Conservation (phyloP, 495 filamentous ascomycete genomes). For the Neurospora sp. region DNA sequence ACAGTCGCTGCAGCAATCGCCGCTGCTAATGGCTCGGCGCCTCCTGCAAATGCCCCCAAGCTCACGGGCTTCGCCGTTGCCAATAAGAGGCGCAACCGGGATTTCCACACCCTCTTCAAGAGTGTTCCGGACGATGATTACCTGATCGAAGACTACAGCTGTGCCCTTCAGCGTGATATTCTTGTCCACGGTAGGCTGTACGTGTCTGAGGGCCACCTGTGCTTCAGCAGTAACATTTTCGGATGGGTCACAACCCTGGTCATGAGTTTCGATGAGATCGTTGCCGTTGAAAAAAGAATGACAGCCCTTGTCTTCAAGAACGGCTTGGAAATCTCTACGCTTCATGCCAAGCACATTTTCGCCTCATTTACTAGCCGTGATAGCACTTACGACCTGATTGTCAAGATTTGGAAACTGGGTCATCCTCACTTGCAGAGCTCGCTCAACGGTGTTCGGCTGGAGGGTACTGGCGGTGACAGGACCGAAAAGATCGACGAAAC, state of each 20-base stretch:
- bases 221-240: conserved; percentile 97
- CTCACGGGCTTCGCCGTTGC: conserved; percentile 94
- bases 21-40: conserved; percentile 47
- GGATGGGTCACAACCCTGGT: conserved; percentile 96
- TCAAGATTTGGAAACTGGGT: conserved; percentile 96
- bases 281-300: conserved; percentile 91
- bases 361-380: conserved; percentile 91
- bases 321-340: conserved; percentile 89
- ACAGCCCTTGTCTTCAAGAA: conserved; percentile 96
- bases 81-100: conserved; percentile 87
- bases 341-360: conserved; percentile 92
- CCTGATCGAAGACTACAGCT: conserved; percentile 97
- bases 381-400: conserved; percentile 91
- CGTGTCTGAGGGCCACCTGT: conserved; percentile 93
- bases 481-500: conserved; percentile 67
- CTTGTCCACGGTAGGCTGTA: conserved; percentile 90
- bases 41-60: conserved; percentile 50
- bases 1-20: conserved; percentile 63
- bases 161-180: conserved; percentile 90
- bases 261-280: conserved; percentile 96
- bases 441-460: conserved; percentile 73
- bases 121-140: conserved; percentile 98
- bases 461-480: conserved; percentile 74
- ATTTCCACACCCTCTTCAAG: conserved; percentile 88
- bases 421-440: conserved; percentile 85